phyloP scores from a whole-genome alignment of 805 yeast genomes.

The Saccharomycopsis sp. region DNA sequence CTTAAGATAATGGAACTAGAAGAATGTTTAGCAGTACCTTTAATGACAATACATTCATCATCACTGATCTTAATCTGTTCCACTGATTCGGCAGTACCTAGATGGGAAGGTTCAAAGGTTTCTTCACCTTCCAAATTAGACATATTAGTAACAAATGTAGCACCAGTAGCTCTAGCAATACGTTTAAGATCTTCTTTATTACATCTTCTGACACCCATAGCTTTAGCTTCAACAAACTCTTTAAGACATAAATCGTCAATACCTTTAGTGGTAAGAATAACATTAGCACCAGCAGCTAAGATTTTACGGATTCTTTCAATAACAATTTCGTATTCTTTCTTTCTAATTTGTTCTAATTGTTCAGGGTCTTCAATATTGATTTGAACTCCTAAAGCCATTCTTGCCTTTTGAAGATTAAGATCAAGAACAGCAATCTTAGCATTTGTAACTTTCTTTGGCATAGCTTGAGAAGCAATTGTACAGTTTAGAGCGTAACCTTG shows the following conservation, averaged over 20 bases:
- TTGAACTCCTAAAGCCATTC: constrained; percentile 98
- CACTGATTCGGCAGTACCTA: constrained; percentile 88
- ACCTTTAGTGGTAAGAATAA: constrained; percentile 86
- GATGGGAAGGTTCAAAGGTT: constrained; percentile 70
- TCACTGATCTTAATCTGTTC: constrained; percentile 85
- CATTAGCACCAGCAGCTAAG: constrained; percentile 84
- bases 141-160: constrained; percentile 75
- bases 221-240: constrained; percentile 83
- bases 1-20: constrained; percentile 86
- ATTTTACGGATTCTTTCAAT: constrained; percentile 76
- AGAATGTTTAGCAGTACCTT: constrained; percentile 85
- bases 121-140: constrained; percentile 95
- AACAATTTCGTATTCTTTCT: constrained; percentile 79
- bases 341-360: constrained; percentile 84
- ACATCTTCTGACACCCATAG: constrained; percentile 95
- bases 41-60: constrained; percentile 90
- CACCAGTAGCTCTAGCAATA: constrained; percentile 97
- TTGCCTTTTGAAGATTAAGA: constrained; percentile 87
- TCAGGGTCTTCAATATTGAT: constrained; percentile 96
- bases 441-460: constrained; percentile 58
- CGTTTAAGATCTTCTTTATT: constrained; percentile 93
- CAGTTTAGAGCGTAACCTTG: constrained; percentile 95
- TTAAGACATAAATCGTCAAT: constrained; percentile 88
- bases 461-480: constrained; percentile 95
- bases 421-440: constrained; percentile 86